These are phyloP conservation scores for Hypomontagnella monticulosa DNA, from an alignment of 495 filamentous ascomycete species.

Conservation along the genomic window DNA sequence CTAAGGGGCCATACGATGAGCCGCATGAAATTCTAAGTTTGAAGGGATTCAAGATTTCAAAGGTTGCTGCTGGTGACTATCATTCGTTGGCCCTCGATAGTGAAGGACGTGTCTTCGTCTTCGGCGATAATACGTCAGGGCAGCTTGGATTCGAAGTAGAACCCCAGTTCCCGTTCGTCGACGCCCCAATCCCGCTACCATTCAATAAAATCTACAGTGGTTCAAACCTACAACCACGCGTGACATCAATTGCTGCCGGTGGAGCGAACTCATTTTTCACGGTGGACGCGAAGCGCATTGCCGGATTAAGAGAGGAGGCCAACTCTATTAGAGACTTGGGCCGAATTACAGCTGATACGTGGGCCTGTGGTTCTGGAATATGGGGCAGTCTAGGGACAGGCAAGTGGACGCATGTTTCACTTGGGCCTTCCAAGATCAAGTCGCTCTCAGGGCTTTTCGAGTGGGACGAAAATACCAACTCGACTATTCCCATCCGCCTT, in stretches of 20 bases:
- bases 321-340: slow-evolving; percentile 45
- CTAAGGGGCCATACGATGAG: slow-evolving; percentile 78
- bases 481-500: slow-evolving; percentile 79
- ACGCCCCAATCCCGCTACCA: slow-evolving; percentile 74
- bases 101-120: slow-evolving; percentile 81
- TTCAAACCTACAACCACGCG: slow-evolving; percentile 64
- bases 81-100: slow-evolving; percentile 82
- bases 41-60: slow-evolving; percentile 65
- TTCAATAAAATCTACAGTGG: slow-evolving; percentile 75
- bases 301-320: slow-evolving; percentile 57
- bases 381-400: slow-evolving; percentile 84
- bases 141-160: slow-evolving; percentile 82
- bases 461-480: slow-evolving; percentile 77
- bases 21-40: slow-evolving; percentile 71
- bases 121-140: slow-evolving; percentile 89
- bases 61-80: slow-evolving; percentile 85
- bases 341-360: slow-evolving; percentile 75
- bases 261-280: slow-evolving; percentile 87
- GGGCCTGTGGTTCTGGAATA: slow-evolving; percentile 87
- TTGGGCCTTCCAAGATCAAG: slow-evolving; percentile 82
- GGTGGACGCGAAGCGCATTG: slow-evolving; percentile 73
- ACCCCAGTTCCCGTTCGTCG: slow-evolving; percentile 66
- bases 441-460: slow-evolving; percentile 82
- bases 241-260: slow-evolving; percentile 82
- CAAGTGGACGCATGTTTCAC: slow-evolving; percentile 89